A percentile compares a stretch with the other conserved stretches of the same genome.
Conservation (phyloP, 2,329 filamentous ascomycete genomes). For the Didymella sp. region DNA sequence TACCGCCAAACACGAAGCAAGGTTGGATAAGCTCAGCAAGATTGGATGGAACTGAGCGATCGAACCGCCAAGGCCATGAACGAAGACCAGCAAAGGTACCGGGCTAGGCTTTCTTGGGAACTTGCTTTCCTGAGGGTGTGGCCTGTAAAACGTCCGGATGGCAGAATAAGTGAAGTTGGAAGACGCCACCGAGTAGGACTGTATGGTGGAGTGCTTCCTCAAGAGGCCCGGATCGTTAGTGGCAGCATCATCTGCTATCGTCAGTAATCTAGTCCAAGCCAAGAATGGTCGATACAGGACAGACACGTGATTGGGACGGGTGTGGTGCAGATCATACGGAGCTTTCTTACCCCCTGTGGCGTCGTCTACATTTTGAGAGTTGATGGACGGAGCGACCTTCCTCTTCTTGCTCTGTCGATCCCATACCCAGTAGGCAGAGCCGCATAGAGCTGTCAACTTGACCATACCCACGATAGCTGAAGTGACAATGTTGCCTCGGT, state of each 20-base stretch:
- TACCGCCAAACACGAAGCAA: constrained; percentile 84
- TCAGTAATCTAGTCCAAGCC: constrained; percentile 14
- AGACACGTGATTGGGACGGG: constrained; percentile 17
- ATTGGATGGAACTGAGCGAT: constrained; percentile 86
- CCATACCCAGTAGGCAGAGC: constrained; percentile 47
- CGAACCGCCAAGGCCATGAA: constrained; percentile 93
- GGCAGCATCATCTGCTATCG: constrained; percentile 51
- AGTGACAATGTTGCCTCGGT: constrained; percentile 25
- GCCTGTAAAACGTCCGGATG: constrained; percentile 82
- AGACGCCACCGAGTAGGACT: constrained; percentile 72
- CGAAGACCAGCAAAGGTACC: constrained; percentile 84
- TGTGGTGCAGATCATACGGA: constrained; percentile 18
- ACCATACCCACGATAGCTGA: constrained; percentile 49
- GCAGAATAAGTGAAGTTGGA: constrained; percentile 72
- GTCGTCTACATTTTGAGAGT: constrained; percentile 31
- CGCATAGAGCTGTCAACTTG: constrained; percentile 47
- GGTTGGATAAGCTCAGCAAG: constrained; percentile 79
- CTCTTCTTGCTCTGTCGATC: constrained; percentile 30
- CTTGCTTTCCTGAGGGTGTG: constrained; percentile 82
- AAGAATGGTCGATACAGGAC: constrained; percentile 5
- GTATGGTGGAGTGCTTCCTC: constrained; percentile 74
- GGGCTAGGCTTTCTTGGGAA: constrained; percentile 75
- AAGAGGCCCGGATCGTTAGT: constrained; percentile 79
- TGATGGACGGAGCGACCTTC: constrained; percentile 26
- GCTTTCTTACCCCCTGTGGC: constrained; percentile 35